These are phyloP conservation scores for Andrographis paniculata DNA, from an alignment of 305 asterid species.

Conservation along the genomic window DNA sequence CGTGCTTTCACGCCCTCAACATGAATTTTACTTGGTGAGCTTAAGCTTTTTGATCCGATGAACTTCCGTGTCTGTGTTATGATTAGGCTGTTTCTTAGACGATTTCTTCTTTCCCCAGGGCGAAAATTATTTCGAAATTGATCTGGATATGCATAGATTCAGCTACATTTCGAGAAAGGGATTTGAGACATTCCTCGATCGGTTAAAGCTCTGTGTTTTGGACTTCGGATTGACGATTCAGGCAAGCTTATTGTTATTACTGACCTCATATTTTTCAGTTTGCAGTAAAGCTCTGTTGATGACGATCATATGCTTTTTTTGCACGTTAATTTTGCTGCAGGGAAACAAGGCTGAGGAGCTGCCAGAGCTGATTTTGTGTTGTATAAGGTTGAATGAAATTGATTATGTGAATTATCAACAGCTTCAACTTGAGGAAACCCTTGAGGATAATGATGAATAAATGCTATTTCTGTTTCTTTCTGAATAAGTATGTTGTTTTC, in stretches of 20 bases:
- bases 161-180: slow-evolving; percentile 95
- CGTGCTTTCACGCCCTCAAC: slow-evolving; percentile 97
- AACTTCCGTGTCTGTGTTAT: neutral
- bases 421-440: slow-evolving; percentile 38
- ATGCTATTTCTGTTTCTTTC: slow-evolving; percentile 23
- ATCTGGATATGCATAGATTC: slow-evolving; percentile 96
- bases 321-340: slow-evolving; percentile 29
- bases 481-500: neutral
- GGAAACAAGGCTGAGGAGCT: slow-evolving; percentile 91
- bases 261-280: no score
- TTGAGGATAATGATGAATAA: slow-evolving; percentile 32
- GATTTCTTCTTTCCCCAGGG: slow-evolving; percentile 38
- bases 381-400: slow-evolving; percentile 76
- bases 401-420: slow-evolving; percentile 76
- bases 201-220: slow-evolving; percentile 75
- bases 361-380: slow-evolving; percentile 91
- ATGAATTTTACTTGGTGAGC: slow-evolving; percentile 63
- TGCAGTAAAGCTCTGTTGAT: neutral
- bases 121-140: slow-evolving; percentile 84
- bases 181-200: slow-evolving; percentile 70
- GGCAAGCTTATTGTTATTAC: slow-evolving; percentile 34
- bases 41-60: neutral
- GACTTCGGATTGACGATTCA: slow-evolving; percentile 96
- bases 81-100: neutral
- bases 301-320: neutral